Evolutionary conservation across 306 rosid species (phyloP).

Genomic region (Rosa persica): DNA sequence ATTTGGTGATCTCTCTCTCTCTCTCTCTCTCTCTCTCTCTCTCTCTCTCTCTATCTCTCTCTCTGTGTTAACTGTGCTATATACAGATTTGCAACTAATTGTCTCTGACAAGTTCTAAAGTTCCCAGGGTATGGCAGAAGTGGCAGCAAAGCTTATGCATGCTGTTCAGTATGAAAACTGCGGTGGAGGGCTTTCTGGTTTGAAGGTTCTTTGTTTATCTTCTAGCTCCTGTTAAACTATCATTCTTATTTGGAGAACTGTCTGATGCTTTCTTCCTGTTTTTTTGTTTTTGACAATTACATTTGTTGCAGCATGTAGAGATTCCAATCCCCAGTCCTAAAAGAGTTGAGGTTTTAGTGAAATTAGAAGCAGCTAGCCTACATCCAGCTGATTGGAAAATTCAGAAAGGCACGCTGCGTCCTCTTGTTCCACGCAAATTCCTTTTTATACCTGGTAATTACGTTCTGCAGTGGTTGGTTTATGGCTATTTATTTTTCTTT

Average conservation of each 20-base stretch:
- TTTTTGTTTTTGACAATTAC: neutral
- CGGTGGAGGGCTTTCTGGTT: slow-evolving; percentile 58
- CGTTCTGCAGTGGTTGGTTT: neutral
- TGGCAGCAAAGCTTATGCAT: slow-evolving; percentile 50
- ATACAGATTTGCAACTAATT: neutral
- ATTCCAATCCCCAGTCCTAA: slow-evolving; percentile 62
- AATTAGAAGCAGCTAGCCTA: slow-evolving; percentile 59
- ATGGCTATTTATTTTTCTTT: neutral
- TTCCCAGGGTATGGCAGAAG: slow-evolving; percentile 11
- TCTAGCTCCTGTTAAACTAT: neutral
- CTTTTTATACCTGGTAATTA: slow-evolving; percentile 60
- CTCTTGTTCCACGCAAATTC: slow-evolving; percentile 45
- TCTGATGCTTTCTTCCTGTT: neutral
- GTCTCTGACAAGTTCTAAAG: neutral
- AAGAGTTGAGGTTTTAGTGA: slow-evolving; percentile 49
- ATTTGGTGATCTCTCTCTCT: no score
- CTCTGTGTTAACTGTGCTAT: neutral
- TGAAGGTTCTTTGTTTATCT: slow-evolving; percentile 42
- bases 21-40: no score
- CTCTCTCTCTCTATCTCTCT: no score
- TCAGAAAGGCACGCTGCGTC: slow-evolving; percentile 53
- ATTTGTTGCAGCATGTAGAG: slow-evolving; percentile 60
- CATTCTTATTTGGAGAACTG: neutral
- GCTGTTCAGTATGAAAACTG: slow-evolving; percentile 58
- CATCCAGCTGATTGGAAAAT: slow-evolving; percentile 77